phyloP scores from a whole-genome alignment of 805 yeast genomes.

The Hanseniaspora valbyensis region DNA sequence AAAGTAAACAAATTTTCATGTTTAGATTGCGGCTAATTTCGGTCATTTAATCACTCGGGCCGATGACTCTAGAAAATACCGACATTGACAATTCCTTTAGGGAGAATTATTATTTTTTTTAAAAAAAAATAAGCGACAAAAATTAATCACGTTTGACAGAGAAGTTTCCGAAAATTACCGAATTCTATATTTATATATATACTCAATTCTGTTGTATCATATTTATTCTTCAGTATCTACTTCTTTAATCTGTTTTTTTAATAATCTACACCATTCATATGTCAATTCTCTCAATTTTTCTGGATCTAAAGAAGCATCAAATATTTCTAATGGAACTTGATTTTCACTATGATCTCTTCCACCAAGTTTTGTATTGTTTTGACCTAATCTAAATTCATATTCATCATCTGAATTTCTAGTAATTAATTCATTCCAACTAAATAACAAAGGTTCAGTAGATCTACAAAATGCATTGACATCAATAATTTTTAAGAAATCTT shows the following conservation, averaged over 20 bases:
- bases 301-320: constrained; percentile 68
- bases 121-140: too few species aligned
- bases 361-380: constrained; percentile 35
- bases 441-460: constrained; percentile 66
- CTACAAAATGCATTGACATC: constrained; percentile 82
- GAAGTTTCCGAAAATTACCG: too few species aligned
- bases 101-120: too few species aligned
- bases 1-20: too few species aligned
- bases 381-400: constrained; percentile 56
- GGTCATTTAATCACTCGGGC: too few species aligned
- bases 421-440: constrained; percentile 71
- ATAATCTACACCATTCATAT: constrained; percentile 43
- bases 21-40: too few species aligned
- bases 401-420: constrained; percentile 25
- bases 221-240: too few species aligned
- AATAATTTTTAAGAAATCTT: constrained; percentile 50
- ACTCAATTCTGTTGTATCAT: too few species aligned
- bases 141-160: too few species aligned
- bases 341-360: constrained; percentile 64
- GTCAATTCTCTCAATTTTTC: constrained; percentile 60
- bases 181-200: too few species aligned
- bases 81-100: too few species aligned
- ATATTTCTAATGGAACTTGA: constrained; percentile 83
- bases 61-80: too few species aligned
- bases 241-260: constrained; percentile 24